phyloP scores from a whole-genome alignment of 495 filamentous ascomycete species.

The Cairneyella variabilis region DNA sequence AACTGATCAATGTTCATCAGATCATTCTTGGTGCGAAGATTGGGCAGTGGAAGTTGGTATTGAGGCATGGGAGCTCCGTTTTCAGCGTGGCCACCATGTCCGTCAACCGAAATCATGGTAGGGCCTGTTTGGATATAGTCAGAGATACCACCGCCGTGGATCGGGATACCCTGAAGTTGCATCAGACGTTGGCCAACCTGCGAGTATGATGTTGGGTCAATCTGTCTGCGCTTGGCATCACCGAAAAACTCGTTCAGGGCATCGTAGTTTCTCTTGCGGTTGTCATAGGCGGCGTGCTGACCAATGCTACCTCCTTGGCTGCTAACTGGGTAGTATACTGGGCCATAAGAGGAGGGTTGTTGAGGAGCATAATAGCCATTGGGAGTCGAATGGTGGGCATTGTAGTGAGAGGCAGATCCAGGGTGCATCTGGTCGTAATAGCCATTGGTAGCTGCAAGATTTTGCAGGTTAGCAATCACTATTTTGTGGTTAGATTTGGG shows the following conservation, averaged over 20 bases:
- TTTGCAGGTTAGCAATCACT: slow-evolving; percentile 45
- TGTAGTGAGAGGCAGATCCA: slow-evolving; percentile 33
- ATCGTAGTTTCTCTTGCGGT: slow-evolving; percentile 78
- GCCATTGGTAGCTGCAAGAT: slow-evolving; percentile 47
- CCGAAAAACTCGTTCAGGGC: slow-evolving; percentile 92
- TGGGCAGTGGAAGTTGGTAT: slow-evolving; percentile 81
- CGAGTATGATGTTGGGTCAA: slow-evolving; percentile 79
- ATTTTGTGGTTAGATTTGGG: slow-evolving; percentile 16
- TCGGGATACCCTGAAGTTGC: slow-evolving; percentile 66
- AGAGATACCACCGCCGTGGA: slow-evolving; percentile 57
- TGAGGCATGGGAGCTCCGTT: slow-evolving; percentile 54
- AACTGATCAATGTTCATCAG: slow-evolving; percentile 87
- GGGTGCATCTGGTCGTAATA: slow-evolving; percentile 53
- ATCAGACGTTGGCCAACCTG: slow-evolving; percentile 78
- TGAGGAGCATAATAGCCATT: slow-evolving; percentile 55
- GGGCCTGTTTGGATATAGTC: slow-evolving; percentile 64
- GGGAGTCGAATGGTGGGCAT: slow-evolving; percentile 38
- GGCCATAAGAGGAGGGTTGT: slow-evolving; percentile 47
- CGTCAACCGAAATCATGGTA: slow-evolving; percentile 35
- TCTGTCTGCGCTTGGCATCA: slow-evolving; percentile 80
- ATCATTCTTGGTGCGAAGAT: slow-evolving; percentile 88
- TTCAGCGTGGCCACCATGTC: slow-evolving; percentile 42
- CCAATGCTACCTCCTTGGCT: slow-evolving; percentile 48
- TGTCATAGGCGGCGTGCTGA: slow-evolving; percentile 54
- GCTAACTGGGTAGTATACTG: slow-evolving; percentile 59